Evolutionary conservation across 768 basidiomycete species (phyloP).

Genomic region (Porphyrellus cyaneotinctus): DNA sequence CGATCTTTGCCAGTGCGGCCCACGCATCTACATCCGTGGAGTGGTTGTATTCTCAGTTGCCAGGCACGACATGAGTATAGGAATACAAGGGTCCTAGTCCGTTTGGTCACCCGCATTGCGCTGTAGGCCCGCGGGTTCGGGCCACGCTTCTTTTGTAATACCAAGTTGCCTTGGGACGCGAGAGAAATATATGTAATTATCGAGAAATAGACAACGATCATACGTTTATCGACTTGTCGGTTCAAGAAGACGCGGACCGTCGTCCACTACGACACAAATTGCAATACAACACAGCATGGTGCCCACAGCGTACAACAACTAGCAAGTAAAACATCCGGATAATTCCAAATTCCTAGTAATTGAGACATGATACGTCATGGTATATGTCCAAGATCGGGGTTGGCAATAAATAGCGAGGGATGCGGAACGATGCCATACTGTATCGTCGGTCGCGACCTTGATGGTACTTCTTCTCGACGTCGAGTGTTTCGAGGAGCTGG

Average conservation of each 20-base stretch:
- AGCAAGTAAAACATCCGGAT: neutral
- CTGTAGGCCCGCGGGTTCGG: neutral
- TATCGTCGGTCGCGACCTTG: constrained; percentile 38
- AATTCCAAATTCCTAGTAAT: constrained; percentile 1
- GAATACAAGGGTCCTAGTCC: neutral
- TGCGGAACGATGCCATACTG: constrained; percentile 66
- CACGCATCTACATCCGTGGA: constrained; percentile 1
- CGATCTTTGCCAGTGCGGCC: neutral
- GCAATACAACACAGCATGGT: constrained; percentile 6
- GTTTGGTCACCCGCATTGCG: constrained; percentile 1
- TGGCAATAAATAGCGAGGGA: constrained; percentile 66
- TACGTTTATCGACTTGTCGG: too few relatives aligned
- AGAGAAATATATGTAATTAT: too few relatives aligned
- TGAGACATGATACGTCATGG: constrained; percentile 9
- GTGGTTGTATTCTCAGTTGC: constrained; percentile 8
- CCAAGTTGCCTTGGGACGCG: neutral
- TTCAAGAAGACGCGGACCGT: constrained; percentile 1
- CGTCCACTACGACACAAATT: neutral
- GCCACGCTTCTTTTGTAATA: neutral
- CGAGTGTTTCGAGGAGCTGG: constrained; percentile 39
- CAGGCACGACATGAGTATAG: constrained; percentile 12
- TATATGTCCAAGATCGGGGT: constrained; percentile 40
- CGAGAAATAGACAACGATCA: too few relatives aligned
- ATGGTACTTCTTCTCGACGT: constrained; percentile 40
- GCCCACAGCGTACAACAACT: constrained; percentile 1